phyloP scores from a whole-genome alignment of 805 yeast genomes.

The Zygotorulaspora chibaensis region DNA sequence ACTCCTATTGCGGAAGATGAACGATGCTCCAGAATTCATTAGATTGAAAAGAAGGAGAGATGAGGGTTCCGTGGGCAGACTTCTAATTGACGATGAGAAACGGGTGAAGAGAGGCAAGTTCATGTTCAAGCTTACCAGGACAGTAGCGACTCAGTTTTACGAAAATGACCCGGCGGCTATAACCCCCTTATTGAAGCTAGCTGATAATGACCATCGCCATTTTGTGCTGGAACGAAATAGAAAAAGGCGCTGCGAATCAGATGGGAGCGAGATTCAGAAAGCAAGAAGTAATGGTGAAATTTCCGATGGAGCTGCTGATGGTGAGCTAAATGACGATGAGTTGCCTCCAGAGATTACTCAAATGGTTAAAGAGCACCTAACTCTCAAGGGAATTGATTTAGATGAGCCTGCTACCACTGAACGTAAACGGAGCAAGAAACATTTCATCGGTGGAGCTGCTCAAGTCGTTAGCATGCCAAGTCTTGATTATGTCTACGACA shows the following conservation, averaged over 20 bases:
- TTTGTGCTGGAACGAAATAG: slow-evolving; percentile 32
- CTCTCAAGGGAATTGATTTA: slow-evolving; percentile 25
- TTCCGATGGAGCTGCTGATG: slow-evolving; percentile 8
- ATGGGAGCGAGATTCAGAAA: slow-evolving; percentile 6
- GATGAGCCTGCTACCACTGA: slow-evolving; percentile 9
- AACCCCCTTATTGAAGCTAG: slow-evolving; percentile 28
- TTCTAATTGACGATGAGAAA: slow-evolving; percentile 39
- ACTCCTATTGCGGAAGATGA: slow-evolving; percentile 2
- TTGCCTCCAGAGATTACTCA: slow-evolving; percentile 65
- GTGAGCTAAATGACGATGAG: slow-evolving; percentile 23
- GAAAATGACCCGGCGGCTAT: slow-evolving; percentile 27
- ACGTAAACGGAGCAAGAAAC: slow-evolving; percentile 28
- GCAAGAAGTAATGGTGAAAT: background rate
- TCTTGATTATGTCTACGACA: slow-evolving; percentile 88
- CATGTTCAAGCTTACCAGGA: slow-evolving; percentile 47
- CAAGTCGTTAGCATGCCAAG: slow-evolving; percentile 21
- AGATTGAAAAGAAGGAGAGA: slow-evolving; percentile 82
- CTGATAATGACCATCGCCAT: slow-evolving; percentile 24
- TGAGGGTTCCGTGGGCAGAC: slow-evolving; percentile 85
- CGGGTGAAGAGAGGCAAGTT: slow-evolving; percentile 32
- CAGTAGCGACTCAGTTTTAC: slow-evolving; percentile 37
- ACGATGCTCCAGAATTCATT: slow-evolving; percentile 53
- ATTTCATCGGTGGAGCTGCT: slow-evolving; percentile 14
- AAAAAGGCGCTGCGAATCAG: slow-evolving; percentile 24
- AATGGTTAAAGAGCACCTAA: slow-evolving; percentile 63